Evolutionary conservation across 2,329 filamentous ascomycete species (phyloP), one percentile per base, ranked within the genome.

Genomic region (Ascochyta lentis): DNA sequence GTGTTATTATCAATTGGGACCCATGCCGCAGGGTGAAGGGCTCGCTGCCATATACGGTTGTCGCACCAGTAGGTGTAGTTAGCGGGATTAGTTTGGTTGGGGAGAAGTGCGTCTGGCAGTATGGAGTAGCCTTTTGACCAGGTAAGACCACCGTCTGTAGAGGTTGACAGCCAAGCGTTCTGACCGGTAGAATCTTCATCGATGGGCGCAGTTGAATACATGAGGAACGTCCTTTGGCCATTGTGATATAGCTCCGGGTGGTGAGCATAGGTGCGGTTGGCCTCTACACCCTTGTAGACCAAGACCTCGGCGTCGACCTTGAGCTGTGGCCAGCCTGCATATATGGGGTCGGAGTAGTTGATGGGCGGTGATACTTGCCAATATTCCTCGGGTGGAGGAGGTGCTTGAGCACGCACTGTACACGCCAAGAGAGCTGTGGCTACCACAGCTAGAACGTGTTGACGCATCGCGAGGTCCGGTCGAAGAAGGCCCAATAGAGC

Each of bases 31-130:
- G 58, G 58, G n/a, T 60, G 58, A 38, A 46, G 54, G 3, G 58
- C 58, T 40, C 58, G 54, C 42, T 58, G 54, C 58, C 58, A 60
- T 15, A 60, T 55, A 19, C 51, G 47, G 24, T 57, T 57, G 39
- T 58, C 37, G 44, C 58, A 60, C 58, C 58, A 60, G 43, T 58
- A 60, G 9, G 58, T 52, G 38, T 60, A 60, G 34, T 60, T 60
- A 22, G 58, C 58, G 9, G 58, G 29, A 6, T 26, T 34, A 6
- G 58, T 53, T 24, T 60, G 58, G 16, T 60, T 60, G 15, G 42
- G 47, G 1, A 60, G 41, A 6, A 58, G 54, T 6, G 58, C 58
- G 16, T 43, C 54, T 4, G 58, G 58, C 6, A 60, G 46, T 12
- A 60, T 60, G 13, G 47, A 44, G 19, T 49, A 55, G 24, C 58